Conservation (phyloP, 129 eudicot genomes). For the Kitagawia praeruptora region DNA sequence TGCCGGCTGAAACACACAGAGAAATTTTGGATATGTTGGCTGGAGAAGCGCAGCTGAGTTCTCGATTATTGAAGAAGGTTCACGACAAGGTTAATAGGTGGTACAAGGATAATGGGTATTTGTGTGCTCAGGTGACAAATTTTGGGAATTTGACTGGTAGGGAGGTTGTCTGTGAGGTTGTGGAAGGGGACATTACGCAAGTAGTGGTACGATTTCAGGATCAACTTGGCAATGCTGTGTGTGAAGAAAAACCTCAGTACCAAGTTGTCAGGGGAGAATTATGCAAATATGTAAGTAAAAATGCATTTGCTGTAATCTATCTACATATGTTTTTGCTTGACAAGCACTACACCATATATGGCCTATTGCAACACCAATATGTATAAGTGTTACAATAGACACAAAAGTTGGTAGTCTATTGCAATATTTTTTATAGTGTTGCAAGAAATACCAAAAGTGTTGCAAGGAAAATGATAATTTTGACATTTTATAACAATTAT, state of each 20-base stretch:
- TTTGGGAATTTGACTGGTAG: constrained; percentile 83
- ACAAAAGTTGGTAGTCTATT: too few species aligned
- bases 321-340: neutral
- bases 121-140: constrained; percentile 83
- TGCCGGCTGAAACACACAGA: constrained; percentile 41
- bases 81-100: constrained; percentile 79
- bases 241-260: constrained; percentile 74
- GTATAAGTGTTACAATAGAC: too few species aligned
- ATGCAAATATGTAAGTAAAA: constrained; percentile 43
- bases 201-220: constrained; percentile 79
- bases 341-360: too few species aligned
- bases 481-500: too few species aligned
- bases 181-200: constrained; percentile 87
- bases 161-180: constrained; percentile 94
- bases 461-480: too few species aligned
- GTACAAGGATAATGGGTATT: constrained; percentile 95
- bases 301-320: neutral
- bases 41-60: constrained; percentile 49
- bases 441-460: too few species aligned
- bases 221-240: constrained; percentile 70
- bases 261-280: constrained; percentile 69
- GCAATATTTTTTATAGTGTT: too few species aligned
- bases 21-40: constrained; percentile 59
- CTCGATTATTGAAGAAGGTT: constrained; percentile 73
- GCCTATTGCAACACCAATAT: too few species aligned